phyloP scores from a whole-genome alignment of 768 basidiomycete species.

The Leccinum rimulosum region DNA sequence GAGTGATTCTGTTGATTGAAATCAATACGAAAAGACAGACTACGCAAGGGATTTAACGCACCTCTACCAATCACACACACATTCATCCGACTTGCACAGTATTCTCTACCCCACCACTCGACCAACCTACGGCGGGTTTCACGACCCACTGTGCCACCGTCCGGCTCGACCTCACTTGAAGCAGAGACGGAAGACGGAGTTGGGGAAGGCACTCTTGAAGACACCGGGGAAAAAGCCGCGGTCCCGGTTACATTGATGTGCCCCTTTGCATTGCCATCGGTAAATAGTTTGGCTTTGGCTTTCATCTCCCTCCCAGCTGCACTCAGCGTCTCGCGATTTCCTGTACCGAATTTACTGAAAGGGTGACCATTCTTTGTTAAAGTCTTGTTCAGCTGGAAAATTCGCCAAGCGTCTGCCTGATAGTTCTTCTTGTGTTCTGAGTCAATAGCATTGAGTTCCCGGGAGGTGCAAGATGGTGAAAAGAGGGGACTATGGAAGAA shows the following conservation, averaged over 20 bases:
- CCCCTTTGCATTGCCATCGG: conserved; percentile 25
- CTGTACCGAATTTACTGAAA: conserved; percentile 92
- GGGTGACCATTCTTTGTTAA: conserved; percentile 75
- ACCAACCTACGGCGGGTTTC: conserved; percentile 76
- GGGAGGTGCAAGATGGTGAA: conserved; percentile 74
- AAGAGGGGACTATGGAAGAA: conserved; percentile 97
- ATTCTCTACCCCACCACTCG: conserved; percentile 83
- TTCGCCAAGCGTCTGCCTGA: conserved; percentile 87
- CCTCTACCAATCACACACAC: conserved; percentile 80
- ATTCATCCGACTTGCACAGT: conserved; percentile 81
- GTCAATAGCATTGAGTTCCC: conserved; percentile 94
- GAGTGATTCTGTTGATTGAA: conserved; percentile 55
- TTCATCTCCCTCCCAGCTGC: conserved; percentile 57
- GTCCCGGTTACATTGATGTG: conserved; percentile 17
- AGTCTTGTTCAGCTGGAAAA: conserved; percentile 91
- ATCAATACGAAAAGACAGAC: not conserved
- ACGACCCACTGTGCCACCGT: conserved; percentile 74
- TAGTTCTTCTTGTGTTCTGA: conserved; percentile 97
- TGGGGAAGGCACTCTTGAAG: conserved; percentile 59
- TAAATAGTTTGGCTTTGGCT: conserved; percentile 42
- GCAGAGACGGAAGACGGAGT: conserved; percentile 53
- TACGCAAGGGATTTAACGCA: conserved; percentile 23
- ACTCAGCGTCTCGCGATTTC: conserved; percentile 72
- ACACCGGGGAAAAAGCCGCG: conserved; percentile 41
- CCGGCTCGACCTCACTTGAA: conserved; percentile 61